phyloP scores from a whole-genome alignment of 2,329 filamentous ascomycete species.

The Epichloe elymi region DNA sequence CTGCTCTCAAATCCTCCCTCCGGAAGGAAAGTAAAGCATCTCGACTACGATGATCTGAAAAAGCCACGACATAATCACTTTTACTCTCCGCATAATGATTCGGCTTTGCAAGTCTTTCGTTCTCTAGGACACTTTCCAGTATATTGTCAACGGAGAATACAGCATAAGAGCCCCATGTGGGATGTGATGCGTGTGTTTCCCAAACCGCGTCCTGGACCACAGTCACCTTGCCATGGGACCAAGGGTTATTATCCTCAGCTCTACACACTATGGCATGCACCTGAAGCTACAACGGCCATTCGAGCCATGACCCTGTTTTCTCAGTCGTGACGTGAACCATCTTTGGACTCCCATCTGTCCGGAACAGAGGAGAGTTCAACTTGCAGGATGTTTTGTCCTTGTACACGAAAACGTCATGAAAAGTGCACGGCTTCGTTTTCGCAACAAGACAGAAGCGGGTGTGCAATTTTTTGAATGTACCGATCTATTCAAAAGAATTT shows the following conservation, averaged over 20 bases:
- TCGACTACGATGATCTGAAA: no score
- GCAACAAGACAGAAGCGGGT: no score
- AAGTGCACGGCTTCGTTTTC: no score
- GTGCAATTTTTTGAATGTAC: no score
- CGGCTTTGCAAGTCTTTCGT: no score
- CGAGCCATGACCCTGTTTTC: not conserved
- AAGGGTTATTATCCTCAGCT: not conserved
- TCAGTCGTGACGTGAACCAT: not conserved
- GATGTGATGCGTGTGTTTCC: not conserved
- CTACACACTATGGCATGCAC: not conserved
- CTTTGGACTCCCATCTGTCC: not conserved
- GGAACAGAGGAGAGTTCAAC: not conserved
- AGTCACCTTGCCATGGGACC: not conserved
- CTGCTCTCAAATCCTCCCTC: no score
- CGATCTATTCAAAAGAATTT: no score
- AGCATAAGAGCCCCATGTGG: not conserved
- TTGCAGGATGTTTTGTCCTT: not conserved
- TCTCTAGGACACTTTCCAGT: not conserved
- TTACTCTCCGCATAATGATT: no score
- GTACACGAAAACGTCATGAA: no score
- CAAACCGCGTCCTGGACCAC: not conserved
- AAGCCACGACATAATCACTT: no score
- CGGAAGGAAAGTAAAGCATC: no score
- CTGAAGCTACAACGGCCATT: not conserved
- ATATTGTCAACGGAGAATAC: not conserved